Percentiles rank a stretch among this genome's conserved stretches.
phyloP scores from a whole-genome alignment of 495 filamentous ascomycete genomes.

The Penicillium mononematosum region DNA sequence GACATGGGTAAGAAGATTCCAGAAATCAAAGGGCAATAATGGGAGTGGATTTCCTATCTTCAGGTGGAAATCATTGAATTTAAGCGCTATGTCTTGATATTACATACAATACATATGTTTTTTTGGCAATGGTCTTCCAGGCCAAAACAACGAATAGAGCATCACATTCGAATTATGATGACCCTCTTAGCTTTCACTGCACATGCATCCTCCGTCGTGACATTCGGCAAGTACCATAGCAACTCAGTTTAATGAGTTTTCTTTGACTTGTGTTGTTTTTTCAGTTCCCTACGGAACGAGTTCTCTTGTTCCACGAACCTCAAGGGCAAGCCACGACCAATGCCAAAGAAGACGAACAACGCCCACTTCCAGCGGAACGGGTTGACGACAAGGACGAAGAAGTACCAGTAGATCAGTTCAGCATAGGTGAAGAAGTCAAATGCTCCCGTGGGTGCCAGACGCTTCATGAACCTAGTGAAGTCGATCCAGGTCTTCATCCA shows the following conservation, averaged over 20 bases:
- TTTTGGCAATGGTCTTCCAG: not conserved
- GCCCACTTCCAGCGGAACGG: conserved; percentile 78
- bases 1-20: conserved; percentile 25
- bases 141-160: not conserved
- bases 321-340: conserved; percentile 65
- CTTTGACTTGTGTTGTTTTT: conserved; percentile 27
- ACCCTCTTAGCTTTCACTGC: not conserved
- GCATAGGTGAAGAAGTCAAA: conserved; percentile 90
- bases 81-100: not conserved
- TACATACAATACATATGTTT: not conserved
- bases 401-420: conserved; percentile 82
- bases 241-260: not conserved
- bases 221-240: not conserved
- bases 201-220: not conserved
- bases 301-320: conserved; percentile 66
- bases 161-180: not conserved
- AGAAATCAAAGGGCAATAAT: conserved; percentile 29
- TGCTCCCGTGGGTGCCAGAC: conserved; percentile 62
- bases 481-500: conserved; percentile 88
- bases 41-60: not conserved
- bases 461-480: conserved; percentile 75
- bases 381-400: conserved; percentile 73
- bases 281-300: conserved; percentile 32
- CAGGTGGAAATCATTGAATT: not conserved
- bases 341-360: conserved; percentile 74